Conservation (phyloP, 2,329 filamentous ascomycete species). For the Cryphonectria radicalis region DNA sequence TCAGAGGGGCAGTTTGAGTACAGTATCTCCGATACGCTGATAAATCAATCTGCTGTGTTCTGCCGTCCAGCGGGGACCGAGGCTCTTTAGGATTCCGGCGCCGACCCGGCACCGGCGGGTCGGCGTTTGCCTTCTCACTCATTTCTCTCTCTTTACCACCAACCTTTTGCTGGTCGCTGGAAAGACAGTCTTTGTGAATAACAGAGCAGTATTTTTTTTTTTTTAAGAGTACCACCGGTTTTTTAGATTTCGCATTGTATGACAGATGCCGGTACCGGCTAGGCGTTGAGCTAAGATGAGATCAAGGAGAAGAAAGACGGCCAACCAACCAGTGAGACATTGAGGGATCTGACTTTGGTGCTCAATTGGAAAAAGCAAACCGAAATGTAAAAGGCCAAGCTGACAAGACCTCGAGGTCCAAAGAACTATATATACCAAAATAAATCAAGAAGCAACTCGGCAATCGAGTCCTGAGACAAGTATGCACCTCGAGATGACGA, state of each 20-base stretch:
- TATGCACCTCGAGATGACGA: not conserved
- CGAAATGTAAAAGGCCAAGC: not conserved
- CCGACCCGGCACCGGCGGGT: slow-evolving; percentile 22
- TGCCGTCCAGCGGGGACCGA: slow-evolving; percentile 12
- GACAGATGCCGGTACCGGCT: not conserved
- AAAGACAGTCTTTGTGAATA: not conserved
- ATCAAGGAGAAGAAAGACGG: not conserved
- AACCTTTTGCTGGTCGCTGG: not conserved
- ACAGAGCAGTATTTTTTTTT: not conserved
- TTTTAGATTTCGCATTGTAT: not conserved
- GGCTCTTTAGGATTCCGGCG: slow-evolving; percentile 2
- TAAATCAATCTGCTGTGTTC: slow-evolving; percentile 21
- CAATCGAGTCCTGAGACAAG: not conserved
- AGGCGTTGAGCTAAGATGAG: not conserved
- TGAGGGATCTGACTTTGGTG: not conserved
- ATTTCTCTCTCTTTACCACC: not conserved
- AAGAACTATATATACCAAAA: not conserved
- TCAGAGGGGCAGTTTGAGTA: slow-evolving; percentile 15
- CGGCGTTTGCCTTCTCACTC: not conserved
- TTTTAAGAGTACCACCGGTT: not conserved
- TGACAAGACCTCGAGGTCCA: not conserved
- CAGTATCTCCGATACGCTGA: slow-evolving; percentile 20
- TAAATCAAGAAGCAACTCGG: not conserved
- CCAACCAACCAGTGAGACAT: not conserved
- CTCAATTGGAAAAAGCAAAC: not conserved